phyloP scores from a whole-genome alignment of 441 rosid species.

The Adansonia grandidieri region DNA sequence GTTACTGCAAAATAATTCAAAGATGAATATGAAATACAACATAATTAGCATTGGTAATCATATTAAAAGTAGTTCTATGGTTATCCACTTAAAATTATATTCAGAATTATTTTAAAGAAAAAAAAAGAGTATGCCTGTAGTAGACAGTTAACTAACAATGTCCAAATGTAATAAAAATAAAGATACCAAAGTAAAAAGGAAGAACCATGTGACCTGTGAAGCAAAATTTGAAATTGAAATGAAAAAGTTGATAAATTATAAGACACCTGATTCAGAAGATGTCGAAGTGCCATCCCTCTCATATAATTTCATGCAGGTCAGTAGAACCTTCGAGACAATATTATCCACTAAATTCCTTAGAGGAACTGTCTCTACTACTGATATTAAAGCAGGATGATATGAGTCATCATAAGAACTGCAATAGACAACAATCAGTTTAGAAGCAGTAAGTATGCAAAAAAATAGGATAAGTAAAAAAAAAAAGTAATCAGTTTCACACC shows the following conservation, averaged over 20 bases:
- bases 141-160: background rate
- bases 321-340: conserved; percentile 66
- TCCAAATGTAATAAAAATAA: conserved; percentile 5
- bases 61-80: background rate
- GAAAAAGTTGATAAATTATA: conserved; percentile 18
- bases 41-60: conserved; percentile 15
- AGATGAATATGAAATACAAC: conserved; percentile 3
- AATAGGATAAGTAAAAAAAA: conserved; percentile 1
- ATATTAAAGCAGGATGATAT: conserved; percentile 51
- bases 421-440: conserved; percentile 34
- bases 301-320: conserved; percentile 62
- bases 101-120: background rate
- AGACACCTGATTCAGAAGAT: conserved; percentile 63
- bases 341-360: conserved; percentile 53
- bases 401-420: conserved; percentile 73
- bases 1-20: conserved; percentile 51
- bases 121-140: background rate
- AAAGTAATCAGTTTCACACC: conserved; percentile 52
- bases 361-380: conserved; percentile 76
- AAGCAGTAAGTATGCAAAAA: conserved; percentile 30
- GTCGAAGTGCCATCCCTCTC: conserved; percentile 47
- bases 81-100: background rate
- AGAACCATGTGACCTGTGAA: background rate
- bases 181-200: background rate
- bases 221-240: background rate